Evolutionary conservation across 2,329 filamentous ascomycete species (phyloP), one percentile per base, ranked within the genome.

Genomic region (Myriosclerotinia curreyana): DNA sequence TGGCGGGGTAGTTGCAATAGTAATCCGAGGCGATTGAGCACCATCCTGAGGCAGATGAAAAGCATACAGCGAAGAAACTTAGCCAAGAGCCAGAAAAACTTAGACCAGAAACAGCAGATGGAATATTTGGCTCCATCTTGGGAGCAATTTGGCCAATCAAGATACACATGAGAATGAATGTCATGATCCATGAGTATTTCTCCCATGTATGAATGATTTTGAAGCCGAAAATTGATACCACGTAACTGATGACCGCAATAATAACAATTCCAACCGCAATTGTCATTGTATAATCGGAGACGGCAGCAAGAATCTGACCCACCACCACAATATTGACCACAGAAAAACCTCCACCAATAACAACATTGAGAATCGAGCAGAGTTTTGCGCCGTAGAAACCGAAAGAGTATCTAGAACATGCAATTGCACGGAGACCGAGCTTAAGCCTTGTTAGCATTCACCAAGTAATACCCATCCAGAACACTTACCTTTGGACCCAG

Each of bases 311-410:
- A 20, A 74, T 71, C 58, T 74, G 72, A 1, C 80, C 74, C 64
- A 80, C 78, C 25, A 80, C 77, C 14, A 81, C 77, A 38, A 78
- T 77, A 53, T 81, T 82, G 51, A 81, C 76, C 1, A 77, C 74
- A 8, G 78, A 70, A 52, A 73, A 74, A 11, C 72, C 72, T 40
- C 79, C 74, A 67, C 80, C 79, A 55, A 80, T 76, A 38, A 81
- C 73, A 36, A 79, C 77, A 55, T 81, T 82, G 52, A 81, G 76
- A 2, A 77, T 70, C 5, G 78, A 79, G 62, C 79, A 76, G 62
- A 81, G 71, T 67, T 81, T 81, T 60, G 79, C 79, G 20, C 79
- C 79, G 66, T 76, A 81, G 76, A 79, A 81, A n/a, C 79, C 79
- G 65, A 81, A 79, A n/a, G 78, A 79, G 68, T 79, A 80, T 58